A percentile compares a stretch with the other conserved stretches of the same genome.
phyloP scores from a whole-genome alignment of 2,329 filamentous ascomycete genomes.

The Microsporum ferrugineum region DNA sequence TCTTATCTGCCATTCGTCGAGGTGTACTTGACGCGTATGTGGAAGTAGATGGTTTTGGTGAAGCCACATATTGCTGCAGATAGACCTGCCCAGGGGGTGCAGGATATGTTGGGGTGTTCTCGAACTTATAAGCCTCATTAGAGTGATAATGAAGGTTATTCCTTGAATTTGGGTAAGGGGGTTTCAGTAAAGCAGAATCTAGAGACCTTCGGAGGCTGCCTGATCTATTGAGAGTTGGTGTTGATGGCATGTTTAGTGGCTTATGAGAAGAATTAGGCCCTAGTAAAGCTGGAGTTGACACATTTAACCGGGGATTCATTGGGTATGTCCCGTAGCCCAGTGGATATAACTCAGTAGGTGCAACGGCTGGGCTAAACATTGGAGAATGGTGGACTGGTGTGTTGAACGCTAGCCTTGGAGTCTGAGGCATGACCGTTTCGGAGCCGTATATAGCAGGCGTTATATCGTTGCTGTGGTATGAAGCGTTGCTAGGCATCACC shows the following conservation, averaged over 20 bases:
- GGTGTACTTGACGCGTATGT: background rate
- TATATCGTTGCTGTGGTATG: background rate
- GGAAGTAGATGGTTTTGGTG: background rate
- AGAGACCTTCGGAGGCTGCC: background rate
- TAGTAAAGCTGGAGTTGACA: background rate
- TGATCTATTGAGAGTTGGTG: background rate
- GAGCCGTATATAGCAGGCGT: background rate
- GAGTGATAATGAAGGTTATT: background rate
- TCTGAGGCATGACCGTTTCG: background rate
- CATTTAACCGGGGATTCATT: background rate
- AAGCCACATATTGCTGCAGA: background rate
- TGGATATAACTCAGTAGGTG: background rate
- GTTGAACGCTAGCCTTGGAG: background rate
- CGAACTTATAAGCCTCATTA: background rate
- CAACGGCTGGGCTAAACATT: background rate
- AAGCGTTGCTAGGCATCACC: background rate
- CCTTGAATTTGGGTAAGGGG: background rate
- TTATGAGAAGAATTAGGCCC: background rate
- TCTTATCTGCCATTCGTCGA: background rate
- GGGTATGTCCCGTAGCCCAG: background rate
- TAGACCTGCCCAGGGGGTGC: background rate
- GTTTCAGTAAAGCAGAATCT: background rate
- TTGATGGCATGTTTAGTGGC: background rate
- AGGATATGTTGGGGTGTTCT: background rate
- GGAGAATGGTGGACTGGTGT: background rate